phyloP scores from a whole-genome alignment of 208 protist genomes.

The Trypanosomatidae sp. region DNA sequence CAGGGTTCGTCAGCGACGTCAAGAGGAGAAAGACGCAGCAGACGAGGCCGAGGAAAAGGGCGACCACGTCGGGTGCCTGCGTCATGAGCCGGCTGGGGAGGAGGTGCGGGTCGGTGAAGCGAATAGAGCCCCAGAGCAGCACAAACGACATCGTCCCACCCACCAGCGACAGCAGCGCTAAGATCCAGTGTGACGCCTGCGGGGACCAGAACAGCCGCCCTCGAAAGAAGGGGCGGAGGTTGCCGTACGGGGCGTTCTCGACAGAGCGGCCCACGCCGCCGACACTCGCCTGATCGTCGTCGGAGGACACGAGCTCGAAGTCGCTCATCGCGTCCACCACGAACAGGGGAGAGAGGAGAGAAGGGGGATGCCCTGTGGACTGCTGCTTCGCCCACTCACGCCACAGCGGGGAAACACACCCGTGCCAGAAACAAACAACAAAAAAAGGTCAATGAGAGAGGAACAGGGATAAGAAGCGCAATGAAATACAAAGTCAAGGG shows the following conservation, averaged over 20 bases:
- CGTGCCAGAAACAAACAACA: neutral
- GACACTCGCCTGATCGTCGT: conserved; percentile 20
- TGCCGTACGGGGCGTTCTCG: conserved; percentile 17
- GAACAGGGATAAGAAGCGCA: no score
- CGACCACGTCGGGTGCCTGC: conserved; percentile 21
- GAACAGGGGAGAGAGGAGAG: neutral
- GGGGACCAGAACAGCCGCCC: conserved; percentile 26
- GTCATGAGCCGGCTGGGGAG: conserved; percentile 19
- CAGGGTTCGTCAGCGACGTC: conserved; percentile 31
- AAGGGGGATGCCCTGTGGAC: no score
- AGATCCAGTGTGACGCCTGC: conserved; percentile 29
- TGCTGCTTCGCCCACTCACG: no score
- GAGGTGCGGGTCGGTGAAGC: conserved; percentile 23
- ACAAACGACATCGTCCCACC: conserved; percentile 16
- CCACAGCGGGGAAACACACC: no score
- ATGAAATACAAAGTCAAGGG: no score
- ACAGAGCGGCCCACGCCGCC: conserved; percentile 1
- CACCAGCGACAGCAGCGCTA: conserved; percentile 11
- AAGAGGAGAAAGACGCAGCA: conserved; percentile 14
- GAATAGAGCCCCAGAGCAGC: conserved; percentile 32
- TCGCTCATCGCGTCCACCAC: conserved; percentile 17
- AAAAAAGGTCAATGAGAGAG: neutral
- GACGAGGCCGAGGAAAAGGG: conserved; percentile 4
- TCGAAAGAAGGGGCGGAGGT: conserved; percentile 20
- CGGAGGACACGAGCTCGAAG: conserved; percentile 26